Conservation (phyloP, 2,329 filamentous ascomycete species). For the Ilyonectria destructans region DNA sequence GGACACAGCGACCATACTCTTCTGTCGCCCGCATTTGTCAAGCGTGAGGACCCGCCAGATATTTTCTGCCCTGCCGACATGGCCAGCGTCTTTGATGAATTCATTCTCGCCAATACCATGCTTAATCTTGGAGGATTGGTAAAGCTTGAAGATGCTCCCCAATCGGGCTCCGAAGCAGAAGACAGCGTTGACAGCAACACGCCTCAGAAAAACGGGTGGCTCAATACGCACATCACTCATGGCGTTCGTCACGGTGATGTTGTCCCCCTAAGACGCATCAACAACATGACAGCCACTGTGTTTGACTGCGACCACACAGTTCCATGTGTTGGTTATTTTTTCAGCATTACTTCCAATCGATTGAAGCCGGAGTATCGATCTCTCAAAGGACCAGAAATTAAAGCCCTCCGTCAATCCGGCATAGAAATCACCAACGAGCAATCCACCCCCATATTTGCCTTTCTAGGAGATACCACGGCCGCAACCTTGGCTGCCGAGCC, state of each 20-base stretch:
- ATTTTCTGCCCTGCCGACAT: conserved; percentile 63
- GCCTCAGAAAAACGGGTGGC: conserved; percentile 44
- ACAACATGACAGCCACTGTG: conserved; percentile 58
- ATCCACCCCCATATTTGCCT: conserved; percentile 61
- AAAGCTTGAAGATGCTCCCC: conserved; percentile 47
- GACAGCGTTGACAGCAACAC: conserved; percentile 35
- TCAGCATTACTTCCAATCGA: conserved; percentile 57
- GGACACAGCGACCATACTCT: conserved; percentile 66
- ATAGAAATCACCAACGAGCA: conserved; percentile 59
- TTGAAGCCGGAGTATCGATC: conserved; percentile 58
- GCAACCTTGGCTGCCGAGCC: conserved; percentile 58
- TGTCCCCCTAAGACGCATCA: conserved; percentile 55
- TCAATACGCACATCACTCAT: conserved; percentile 60
- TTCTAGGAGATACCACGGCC: conserved; percentile 65
- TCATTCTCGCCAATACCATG: conserved; percentile 58
- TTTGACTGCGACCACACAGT: conserved; percentile 65
- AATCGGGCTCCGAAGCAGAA: conserved; percentile 2
- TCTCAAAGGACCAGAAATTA: conserved; percentile 57
- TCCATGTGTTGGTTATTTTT: conserved; percentile 65
- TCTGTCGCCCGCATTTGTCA: conserved; percentile 61
- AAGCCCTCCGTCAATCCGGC: conserved; percentile 56
- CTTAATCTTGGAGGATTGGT: conserved; percentile 61
- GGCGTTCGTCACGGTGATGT: conserved; percentile 55
- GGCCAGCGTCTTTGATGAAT: conserved; percentile 58
- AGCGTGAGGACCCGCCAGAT: conserved; percentile 62